Evolutionary conservation across 352 stramenopile species (phyloP).

Genomic region (Globisporangium cederbergense): DNA sequence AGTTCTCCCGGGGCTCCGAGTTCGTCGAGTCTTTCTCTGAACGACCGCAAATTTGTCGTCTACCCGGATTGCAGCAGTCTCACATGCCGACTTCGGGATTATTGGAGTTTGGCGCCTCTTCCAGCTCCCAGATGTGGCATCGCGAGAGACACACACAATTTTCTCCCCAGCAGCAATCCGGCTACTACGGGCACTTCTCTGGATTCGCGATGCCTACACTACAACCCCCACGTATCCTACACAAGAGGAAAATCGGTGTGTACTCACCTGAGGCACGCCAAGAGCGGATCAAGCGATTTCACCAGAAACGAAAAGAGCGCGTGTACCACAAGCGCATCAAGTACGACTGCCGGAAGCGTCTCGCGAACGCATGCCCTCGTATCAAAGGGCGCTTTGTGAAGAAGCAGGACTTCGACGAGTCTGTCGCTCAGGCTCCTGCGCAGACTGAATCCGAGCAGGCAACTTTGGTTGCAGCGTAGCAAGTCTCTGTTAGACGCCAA

Average conservation of each 20-base stretch:
- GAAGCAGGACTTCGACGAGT: slow-evolving; percentile 18
- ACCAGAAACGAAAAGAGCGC: slow-evolving; percentile 68
- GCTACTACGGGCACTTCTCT: not conserved
- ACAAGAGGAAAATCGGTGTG: slow-evolving; percentile 49
- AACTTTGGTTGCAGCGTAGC: not conserved
- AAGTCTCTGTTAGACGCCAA: not conserved
- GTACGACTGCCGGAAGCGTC: slow-evolving; percentile 65
- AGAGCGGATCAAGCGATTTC: slow-evolving; percentile 60
- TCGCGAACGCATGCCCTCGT: slow-evolving; percentile 64
- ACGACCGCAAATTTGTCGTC: not conserved
- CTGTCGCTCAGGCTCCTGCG: not conserved
- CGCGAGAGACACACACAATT: not conserved
- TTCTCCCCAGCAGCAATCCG: not conserved
- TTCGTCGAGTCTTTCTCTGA: not conserved
- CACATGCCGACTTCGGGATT: not conserved
- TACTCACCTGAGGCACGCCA: slow-evolving; percentile 52
- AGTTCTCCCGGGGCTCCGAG: not conserved
- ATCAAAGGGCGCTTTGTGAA: slow-evolving; percentile 71
- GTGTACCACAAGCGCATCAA: slow-evolving; percentile 74
- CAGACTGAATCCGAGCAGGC: not conserved
- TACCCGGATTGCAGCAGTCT: slow-evolving; percentile 6
- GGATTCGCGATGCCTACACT: not conserved
- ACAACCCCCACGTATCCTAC: not conserved
- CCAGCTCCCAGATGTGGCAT: not conserved
- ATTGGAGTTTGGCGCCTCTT: not conserved